Base-by-base conservation (phyloP, 495 filamentous ascomycete species). In the Mytilinidion resinicola region DNA sequence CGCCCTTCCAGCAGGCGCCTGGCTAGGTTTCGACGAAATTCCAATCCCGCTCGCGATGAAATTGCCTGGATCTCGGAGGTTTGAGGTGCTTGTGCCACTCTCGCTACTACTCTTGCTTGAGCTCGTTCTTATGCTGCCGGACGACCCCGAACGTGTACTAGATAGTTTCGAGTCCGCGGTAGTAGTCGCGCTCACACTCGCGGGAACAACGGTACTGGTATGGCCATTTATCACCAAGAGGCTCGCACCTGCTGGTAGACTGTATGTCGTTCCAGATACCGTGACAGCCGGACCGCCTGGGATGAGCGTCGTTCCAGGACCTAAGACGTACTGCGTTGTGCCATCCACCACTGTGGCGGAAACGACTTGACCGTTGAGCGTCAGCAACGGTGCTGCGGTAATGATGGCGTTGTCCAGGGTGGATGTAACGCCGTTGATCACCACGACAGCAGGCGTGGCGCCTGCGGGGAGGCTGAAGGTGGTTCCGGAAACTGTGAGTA, bases 261-360 rank as follows among this genome's bases (percentile, higher is more conserved):
- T 62, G 54, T 69, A 70, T 9, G 67, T 69, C 10, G 70, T 65
- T 17, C 72, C 72, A 8, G 46, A 51, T 1, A 71, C 57, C 1
- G 65, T 71, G 36, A 73, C 64, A 9, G 64, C 56, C 10, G 46
- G 46, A 14, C 68, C 69, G 3, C 72, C 72, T 10, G 72, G 69
- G 0, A 60, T 69, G 19, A 74, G 60, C 4, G 69, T 68, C 25
- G 53, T 62, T 15, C 69, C 71, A 12, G 44, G 21, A 1, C 46
- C 67, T 19, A 73, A 60, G 12, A 64, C 53, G 52, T 65, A 73
- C 11, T 69, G 66, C 8, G 59, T 62, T 0, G 59, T 70, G 8
- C 61, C 64, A 35, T 71, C 67, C 17, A 55, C 30, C 1, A 59
- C 52, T 12, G 58, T 55, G 8, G 70, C 66, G 10, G 67, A 60